A percentile compares a stretch with the other conserved stretches of the same genome.
These are phyloP conservation scores for Ascochyta clinopodiicola DNA, from an alignment of 2,329 filamentous ascomycete genomes.

Conservation along the genomic window DNA sequence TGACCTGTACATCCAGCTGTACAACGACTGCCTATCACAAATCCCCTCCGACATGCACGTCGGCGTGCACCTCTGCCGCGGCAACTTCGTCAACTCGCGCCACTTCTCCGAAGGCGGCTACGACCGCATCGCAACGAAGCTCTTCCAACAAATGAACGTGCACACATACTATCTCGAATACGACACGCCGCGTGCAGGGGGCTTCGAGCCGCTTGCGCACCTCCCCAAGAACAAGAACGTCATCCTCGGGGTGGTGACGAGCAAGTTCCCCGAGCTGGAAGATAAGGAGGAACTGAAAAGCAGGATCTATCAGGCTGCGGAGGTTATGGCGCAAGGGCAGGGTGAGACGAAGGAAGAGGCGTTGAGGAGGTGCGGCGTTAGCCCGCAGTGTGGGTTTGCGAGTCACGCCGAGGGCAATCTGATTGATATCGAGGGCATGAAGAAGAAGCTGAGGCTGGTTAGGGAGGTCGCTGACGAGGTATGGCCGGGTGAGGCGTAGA, in stretches of 20 bases:
- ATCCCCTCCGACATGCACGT: slow-evolving; percentile 72
- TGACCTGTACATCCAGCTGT: slow-evolving; percentile 74
- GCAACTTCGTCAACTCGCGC: slow-evolving; percentile 52
- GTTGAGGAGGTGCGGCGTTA: slow-evolving; percentile 62
- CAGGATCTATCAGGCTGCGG: slow-evolving; percentile 57
- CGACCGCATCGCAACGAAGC: slow-evolving; percentile 49
- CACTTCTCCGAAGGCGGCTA: slow-evolving; percentile 54
- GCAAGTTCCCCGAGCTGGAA: slow-evolving; percentile 52
- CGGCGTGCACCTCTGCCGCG: slow-evolving; percentile 73
- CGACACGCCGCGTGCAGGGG: slow-evolving; percentile 53
- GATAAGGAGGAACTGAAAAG: slow-evolving; percentile 52
- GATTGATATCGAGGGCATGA: slow-evolving; percentile 70
- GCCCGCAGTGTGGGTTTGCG: slow-evolving; percentile 53
- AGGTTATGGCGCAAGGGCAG: slow-evolving; percentile 70
- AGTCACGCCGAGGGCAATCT: slow-evolving; percentile 75
- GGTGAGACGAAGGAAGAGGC: slow-evolving; percentile 69
- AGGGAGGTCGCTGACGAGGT: slow-evolving; percentile 74
- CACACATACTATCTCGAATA: slow-evolving; percentile 48
- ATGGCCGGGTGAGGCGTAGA: slow-evolving; percentile 63
- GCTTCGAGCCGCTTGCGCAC: slow-evolving; percentile 51
- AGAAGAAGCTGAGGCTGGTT: slow-evolving; percentile 73
- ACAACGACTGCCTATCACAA: slow-evolving; percentile 71
- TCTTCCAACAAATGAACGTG: slow-evolving; percentile 38
- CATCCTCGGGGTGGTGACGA: slow-evolving; percentile 51
- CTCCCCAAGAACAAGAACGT: slow-evolving; percentile 53